Base-by-base conservation (phyloP, 805 yeast species). In the Wickerhamomyces hampshirensis region DNA sequence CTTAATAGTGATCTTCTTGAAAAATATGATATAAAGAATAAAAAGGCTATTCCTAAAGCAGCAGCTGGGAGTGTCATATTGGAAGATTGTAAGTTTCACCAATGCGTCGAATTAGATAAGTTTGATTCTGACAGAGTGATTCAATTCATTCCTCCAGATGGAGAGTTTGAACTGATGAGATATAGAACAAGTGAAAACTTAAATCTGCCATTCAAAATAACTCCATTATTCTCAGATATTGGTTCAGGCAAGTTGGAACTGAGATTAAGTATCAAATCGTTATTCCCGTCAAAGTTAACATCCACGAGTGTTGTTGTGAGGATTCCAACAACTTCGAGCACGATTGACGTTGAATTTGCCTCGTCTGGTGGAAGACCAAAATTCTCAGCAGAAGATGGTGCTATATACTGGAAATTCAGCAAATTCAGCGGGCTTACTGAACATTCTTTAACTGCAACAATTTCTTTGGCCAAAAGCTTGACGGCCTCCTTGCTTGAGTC, bases 91-190 rank as follows among this genome's bases (percentile, higher is more conserved):
- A 85, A 82, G 45, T 83, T 87, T 60, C 96, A 87, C 59, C 91
- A 85, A 50, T 84, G 95, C 58, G 96, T 87, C 18, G 77, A 80
- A 42, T 65, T 86, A 38, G 74, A 75, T 39, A 72, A 75, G 47
- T 85, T 81, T 57, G 87, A 84, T 42, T 54, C 67, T 15, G 78
- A 80, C 18, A 65, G 83, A 28, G 62, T 74, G 17, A 81, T 88
- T 39, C 75, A 71, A 31, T 87, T 88, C 46, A 66, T 79, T 10
- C 96, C 96, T 3, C 96, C 96, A 2, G 95, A 87, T 60, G 95
- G 95, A 1, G 75, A 77, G 34, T 84, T 86, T 55, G 91, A 86
- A 57, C 69, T 88, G 41, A 80, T 88, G 89, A 68, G 75, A 24
- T 88, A 87, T 59, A 66, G 80, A 38, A 70, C 73, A 2, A 59